Conservation (phyloP, 345 rosid genomes). For the Eucalyptus tenuipes region DNA sequence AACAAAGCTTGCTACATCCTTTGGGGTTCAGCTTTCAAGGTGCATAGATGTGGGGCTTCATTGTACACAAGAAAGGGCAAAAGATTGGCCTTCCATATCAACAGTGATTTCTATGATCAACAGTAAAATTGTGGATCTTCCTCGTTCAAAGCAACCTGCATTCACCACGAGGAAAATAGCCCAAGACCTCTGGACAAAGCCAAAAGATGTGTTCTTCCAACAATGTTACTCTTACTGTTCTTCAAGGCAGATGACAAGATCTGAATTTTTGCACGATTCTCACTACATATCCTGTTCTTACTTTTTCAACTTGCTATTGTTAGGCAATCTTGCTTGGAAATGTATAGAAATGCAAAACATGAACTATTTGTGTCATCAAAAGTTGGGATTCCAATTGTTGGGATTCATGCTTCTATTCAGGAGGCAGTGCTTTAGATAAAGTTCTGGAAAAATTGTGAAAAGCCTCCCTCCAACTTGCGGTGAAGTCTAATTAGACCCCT, state of each 20-base stretch:
- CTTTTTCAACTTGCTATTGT: not conserved
- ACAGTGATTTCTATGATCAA: conserved; percentile 2
- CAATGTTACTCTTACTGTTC: not conserved
- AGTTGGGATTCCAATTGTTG: not conserved
- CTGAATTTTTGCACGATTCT: not conserved
- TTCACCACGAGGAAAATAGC: not conserved
- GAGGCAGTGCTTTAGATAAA: not conserved
- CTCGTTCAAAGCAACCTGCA: not conserved
- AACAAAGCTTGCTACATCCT: not conserved
- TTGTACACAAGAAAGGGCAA: not conserved
- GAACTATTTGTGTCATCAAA: not conserved
- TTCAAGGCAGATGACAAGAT: not conserved
- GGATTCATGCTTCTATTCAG: not conserved
- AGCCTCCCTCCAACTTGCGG: not conserved
- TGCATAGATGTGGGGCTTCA: conserved; percentile 9
- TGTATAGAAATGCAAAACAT: not conserved
- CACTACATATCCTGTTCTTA: not conserved
- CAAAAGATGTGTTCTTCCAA: not conserved
- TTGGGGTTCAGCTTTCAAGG: not conserved
- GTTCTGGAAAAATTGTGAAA: not conserved
- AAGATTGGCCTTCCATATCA: not conserved
- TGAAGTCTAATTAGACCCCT: not conserved
- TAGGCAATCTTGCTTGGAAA: not conserved
- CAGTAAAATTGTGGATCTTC: conserved; percentile 3
- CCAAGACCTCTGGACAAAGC: not conserved